A percentile compares a stretch with the other conserved stretches of the same genome.
Conservation (phyloP, 352 stramenopile species). For the Phytophthora agathidicida region DNA sequence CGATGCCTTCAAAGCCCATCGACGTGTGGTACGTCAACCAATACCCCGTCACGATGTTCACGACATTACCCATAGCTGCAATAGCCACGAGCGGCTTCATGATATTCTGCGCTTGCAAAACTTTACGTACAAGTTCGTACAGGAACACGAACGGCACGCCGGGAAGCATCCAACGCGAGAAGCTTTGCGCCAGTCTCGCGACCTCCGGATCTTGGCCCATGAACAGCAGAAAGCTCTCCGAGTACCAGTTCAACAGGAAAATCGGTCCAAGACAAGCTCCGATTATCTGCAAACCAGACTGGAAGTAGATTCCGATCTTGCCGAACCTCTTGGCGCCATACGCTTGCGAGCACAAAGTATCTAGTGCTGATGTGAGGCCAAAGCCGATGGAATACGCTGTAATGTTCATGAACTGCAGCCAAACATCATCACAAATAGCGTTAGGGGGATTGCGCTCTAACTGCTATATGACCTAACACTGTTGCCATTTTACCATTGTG, state of each 20-base stretch:
- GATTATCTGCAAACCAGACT: constrained; percentile 70
- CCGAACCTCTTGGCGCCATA: constrained; percentile 59
- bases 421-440: neutral
- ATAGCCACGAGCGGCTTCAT: constrained; percentile 77
- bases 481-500: constrained; percentile 40
- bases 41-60: constrained; percentile 67
- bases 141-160: constrained; percentile 76
- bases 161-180: constrained; percentile 61
- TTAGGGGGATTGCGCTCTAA: too few relatives aligned
- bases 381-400: constrained; percentile 66
- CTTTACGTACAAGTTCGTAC: constrained; percentile 85
- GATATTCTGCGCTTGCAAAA: constrained; percentile 82
- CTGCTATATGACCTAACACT: too few relatives aligned
- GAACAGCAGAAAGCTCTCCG: constrained; percentile 46
- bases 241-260: constrained; percentile 68
- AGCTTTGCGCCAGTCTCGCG: constrained; percentile 56
- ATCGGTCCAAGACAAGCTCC: constrained; percentile 46
- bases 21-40: constrained; percentile 77
- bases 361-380: constrained; percentile 69
- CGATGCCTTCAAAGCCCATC: constrained; percentile 75
- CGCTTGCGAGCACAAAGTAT: constrained; percentile 79
- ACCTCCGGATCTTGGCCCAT: constrained; percentile 61
- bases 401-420: constrained; percentile 68
- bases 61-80: constrained; percentile 59
- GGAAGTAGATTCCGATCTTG: constrained; percentile 83